phyloP scores from a whole-genome alignment of 768 basidiomycete species.

The Leccinum barrowsii region DNA sequence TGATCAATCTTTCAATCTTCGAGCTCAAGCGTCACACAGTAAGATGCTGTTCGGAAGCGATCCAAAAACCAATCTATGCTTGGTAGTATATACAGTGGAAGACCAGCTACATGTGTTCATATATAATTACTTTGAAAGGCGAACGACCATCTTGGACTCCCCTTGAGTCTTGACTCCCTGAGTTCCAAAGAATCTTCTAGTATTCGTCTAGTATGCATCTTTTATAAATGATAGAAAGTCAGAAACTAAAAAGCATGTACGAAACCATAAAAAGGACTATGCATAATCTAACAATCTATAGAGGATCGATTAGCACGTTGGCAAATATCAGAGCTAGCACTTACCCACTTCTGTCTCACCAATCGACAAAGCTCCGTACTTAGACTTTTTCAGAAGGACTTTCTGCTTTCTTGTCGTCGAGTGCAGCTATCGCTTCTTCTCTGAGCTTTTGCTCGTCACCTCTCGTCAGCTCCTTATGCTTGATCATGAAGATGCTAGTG shows the following conservation, averaged over 20 bases:
- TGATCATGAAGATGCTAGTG: constrained; percentile 56
- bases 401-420: neutral
- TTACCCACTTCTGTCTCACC: neutral
- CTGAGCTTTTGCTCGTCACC: constrained; percentile 53
- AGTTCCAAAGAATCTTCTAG: neutral
- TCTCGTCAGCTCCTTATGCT: constrained; percentile 55
- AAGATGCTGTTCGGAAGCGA: neutral
- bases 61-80: neutral
- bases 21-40: neutral
- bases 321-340: neutral
- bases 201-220: neutral
- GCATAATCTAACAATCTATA: neutral
- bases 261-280: neutral
- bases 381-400: constrained; percentile 2
- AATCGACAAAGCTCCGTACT: neutral
- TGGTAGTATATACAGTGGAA: neutral
- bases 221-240: neutral
- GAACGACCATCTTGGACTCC: neutral
- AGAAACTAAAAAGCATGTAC: neutral
- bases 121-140: neutral
- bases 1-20: too few relatives aligned
- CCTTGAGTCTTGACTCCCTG: neutral
- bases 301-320: neutral
- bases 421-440: constrained; percentile 32
- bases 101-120: neutral